A percentile compares a stretch with the other conserved stretches of the same genome.
These are phyloP conservation scores for Dispira parvispora DNA, from an alignment of 192 early-diverging fungal genomes.

Conservation along the genomic window DNA sequence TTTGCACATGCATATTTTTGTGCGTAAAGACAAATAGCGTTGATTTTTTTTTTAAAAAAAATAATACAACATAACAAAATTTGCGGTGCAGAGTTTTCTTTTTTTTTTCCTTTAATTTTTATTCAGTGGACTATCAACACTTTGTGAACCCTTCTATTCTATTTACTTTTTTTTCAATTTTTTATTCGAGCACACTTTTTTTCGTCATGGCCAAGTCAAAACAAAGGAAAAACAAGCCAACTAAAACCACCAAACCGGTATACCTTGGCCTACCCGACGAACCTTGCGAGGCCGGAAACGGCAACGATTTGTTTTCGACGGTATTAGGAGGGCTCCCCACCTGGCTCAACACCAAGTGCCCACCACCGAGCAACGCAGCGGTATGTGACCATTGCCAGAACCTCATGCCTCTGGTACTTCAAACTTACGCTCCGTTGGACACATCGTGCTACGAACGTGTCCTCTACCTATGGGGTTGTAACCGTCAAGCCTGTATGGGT, in stretches of 20 bases:
- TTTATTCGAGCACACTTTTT: background rate
- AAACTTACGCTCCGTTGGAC: constrained; percentile 56
- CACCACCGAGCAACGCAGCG: background rate
- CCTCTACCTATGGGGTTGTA: constrained; percentile 70
- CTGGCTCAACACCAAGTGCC: background rate
- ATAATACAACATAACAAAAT: no score
- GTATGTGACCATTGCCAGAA: constrained; percentile 38
- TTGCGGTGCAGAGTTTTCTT: no score
- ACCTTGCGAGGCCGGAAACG: background rate
- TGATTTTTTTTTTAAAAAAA: no score
- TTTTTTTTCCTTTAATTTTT: no score
- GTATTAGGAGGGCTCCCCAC: background rate
- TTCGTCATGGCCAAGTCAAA: background rate
- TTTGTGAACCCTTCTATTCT: no score
- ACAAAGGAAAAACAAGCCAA: background rate
- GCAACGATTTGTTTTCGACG: constrained; percentile 6
- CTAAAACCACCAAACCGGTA: background rate
- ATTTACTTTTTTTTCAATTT: no score
- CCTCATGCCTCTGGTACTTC: constrained; percentile 48
- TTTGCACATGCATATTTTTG: no score
- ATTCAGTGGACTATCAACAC: no score
- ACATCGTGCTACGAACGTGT: constrained; percentile 53
- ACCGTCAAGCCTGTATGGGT: constrained; percentile 50
- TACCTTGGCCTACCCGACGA: constrained; percentile 11
- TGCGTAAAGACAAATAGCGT: no score